Conservation (phyloP, 2,329 filamentous ascomycete genomes). For the Sclerotinia sclerotiorum region DNA sequence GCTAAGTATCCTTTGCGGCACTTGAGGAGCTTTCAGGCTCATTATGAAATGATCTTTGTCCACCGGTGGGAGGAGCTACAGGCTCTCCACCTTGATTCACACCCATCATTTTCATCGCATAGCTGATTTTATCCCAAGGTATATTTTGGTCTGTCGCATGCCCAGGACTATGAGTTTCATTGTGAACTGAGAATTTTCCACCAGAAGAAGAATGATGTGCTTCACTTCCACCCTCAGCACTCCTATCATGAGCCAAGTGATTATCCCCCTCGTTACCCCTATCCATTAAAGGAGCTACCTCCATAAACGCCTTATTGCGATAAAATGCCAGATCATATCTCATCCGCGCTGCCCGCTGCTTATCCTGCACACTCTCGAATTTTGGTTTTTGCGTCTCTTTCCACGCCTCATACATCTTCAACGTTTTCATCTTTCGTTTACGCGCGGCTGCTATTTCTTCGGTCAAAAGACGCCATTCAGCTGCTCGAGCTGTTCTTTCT, state of each 20-base stretch:
- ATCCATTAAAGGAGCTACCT: fast-evolving
- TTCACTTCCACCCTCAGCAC: neutral
- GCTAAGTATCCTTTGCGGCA: neutral
- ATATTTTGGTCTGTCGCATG: neutral
- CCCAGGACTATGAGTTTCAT: neutral
- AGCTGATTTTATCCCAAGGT: neutral
- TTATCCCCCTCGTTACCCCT: neutral
- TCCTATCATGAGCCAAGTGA: neutral
- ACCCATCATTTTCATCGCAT: too few species aligned
- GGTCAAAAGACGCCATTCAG: too few species aligned
- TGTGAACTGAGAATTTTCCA: neutral
- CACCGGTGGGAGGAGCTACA: neutral
- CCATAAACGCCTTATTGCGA: neutral
- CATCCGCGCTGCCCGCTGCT: neutral
- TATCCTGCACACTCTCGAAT: neutral
- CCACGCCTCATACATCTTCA: too few species aligned
- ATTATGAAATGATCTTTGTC: neutral
- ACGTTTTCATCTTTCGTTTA: too few species aligned
- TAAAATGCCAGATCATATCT: neutral
- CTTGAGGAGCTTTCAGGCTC: neutral
- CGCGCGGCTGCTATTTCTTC: too few species aligned
- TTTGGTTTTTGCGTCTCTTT: neutral
- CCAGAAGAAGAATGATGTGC: neutral
- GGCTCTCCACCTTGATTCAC: neutral
- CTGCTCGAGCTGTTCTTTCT: too few species aligned